phyloP scores from a whole-genome alignment of 23 red algal genomes.

The Gracilaria gracilis region DNA sequence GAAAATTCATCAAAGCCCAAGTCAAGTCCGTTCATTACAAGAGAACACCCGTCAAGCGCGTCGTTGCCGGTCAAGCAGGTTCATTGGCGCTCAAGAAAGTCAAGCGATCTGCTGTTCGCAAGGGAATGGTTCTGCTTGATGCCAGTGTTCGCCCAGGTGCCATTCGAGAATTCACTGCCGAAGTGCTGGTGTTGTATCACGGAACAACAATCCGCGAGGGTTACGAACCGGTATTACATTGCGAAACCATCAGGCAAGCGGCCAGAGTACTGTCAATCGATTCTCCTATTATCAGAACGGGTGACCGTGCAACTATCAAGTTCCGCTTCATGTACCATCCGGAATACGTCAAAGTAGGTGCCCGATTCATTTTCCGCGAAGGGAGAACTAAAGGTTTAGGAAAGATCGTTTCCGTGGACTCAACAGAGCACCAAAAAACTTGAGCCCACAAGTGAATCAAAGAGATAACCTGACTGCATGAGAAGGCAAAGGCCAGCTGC shows the following conservation, averaged over 20 bases:
- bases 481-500: neutral
- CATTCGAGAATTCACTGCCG: conserved; percentile 91
- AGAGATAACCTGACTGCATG: neutral
- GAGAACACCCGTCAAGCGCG: conserved; percentile 82
- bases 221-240: conserved; percentile 95
- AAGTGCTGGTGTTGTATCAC: conserved; percentile 94
- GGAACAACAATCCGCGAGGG: conserved; percentile 86
- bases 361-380: conserved; percentile 98
- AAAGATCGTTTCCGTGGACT: conserved; percentile 66
- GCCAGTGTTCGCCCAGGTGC: conserved; percentile 63
- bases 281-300: conserved; percentile 87
- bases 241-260: conserved; percentile 94
- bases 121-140: conserved; percentile 96
- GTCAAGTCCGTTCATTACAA: conserved; percentile 99
- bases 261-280: conserved; percentile 94
- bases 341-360: conserved; percentile 87
- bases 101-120: conserved; percentile 89
- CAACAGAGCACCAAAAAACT: neutral
- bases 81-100: conserved; percentile 97
- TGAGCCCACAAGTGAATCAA: neutral
- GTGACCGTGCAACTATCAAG: conserved; percentile 89
- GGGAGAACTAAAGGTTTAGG: conserved; percentile 97
- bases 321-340: conserved; percentile 98
- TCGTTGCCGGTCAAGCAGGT: conserved; percentile 95
- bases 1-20: conserved; percentile 82